Conservation (phyloP, 75 land plant genomes). For the Selaginella tamariscina region DNA sequence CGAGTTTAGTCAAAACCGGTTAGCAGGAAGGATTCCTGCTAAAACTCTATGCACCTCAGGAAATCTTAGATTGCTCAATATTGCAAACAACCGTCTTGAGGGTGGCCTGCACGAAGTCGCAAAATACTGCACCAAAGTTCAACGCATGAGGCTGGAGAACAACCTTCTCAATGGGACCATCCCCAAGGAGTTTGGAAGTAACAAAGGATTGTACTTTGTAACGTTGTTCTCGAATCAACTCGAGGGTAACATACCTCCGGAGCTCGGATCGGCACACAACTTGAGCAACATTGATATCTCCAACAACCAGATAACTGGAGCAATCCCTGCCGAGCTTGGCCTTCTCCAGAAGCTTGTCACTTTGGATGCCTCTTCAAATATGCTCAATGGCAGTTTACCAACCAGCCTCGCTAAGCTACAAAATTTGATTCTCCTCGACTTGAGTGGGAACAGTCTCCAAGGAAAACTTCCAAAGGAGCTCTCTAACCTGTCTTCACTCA, state of each 20-base stretch:
- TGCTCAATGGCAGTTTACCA: conserved; percentile 38
- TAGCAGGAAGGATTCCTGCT: not conserved
- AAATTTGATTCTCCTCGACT: not conserved
- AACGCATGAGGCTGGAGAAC: conserved; percentile 11
- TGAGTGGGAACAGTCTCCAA: not conserved
- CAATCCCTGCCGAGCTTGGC: conserved; percentile 39
- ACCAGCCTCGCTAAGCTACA: not conserved
- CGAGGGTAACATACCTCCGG: conserved; percentile 26
- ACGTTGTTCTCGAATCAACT: not conserved
- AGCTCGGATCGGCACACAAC: not conserved
- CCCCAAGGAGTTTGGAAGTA: conserved; percentile 52
- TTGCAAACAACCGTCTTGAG: not conserved
- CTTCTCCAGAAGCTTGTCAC: conserved; percentile 33
- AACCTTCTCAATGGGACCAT: conserved; percentile 50
- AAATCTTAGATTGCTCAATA: not conserved
- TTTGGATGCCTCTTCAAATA: conserved; percentile 55
- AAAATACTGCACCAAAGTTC: not conserved
- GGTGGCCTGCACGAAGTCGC: not conserved
- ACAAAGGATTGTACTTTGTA: not conserved
- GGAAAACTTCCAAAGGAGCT: not conserved
- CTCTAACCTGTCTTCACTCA: not conserved
- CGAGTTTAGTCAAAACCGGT: not conserved
- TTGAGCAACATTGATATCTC: conserved; percentile 46
- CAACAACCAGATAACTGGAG: conserved; percentile 38
- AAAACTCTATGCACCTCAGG: not conserved